Percentiles rank a stretch among this genome's conserved stretches.
Evolutionary conservation across 2,329 filamentous ascomycete genomes (phyloP).

Genomic region (Phaeoacremonium minimum): DNA sequence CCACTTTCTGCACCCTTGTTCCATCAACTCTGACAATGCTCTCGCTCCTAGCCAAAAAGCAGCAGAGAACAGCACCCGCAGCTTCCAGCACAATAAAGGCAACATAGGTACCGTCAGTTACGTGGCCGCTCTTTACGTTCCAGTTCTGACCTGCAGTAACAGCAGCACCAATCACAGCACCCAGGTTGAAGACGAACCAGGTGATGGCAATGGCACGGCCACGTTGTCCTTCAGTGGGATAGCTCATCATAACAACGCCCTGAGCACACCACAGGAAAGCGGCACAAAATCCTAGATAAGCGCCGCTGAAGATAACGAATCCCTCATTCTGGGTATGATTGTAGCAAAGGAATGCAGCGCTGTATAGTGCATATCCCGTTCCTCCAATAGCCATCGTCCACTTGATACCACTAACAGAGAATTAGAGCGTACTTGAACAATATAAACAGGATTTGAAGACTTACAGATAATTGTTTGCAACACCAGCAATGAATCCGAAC

Average conservation of each 20-base stretch:
- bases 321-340: constrained; percentile 60
- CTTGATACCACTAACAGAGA: constrained; percentile 51
- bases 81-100: constrained; percentile 19
- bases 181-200: constrained; percentile 18
- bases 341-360: constrained; percentile 63
- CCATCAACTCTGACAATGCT: constrained; percentile 13
- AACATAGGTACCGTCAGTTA: constrained; percentile 17
- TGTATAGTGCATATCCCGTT: constrained; percentile 68
- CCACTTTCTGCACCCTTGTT: constrained; percentile 9
- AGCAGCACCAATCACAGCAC: constrained; percentile 16
- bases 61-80: constrained; percentile 9
- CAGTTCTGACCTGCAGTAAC: constrained; percentile 17
- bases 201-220: constrained; percentile 14
- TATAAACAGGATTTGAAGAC: neutral
- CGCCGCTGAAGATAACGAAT: constrained; percentile 69
- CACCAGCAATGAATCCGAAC: constrained; percentile 65
- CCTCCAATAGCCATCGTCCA: constrained; percentile 64
- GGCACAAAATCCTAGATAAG: constrained; percentile 64
- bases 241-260: constrained; percentile 11
- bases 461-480: constrained; percentile 62
- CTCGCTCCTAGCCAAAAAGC: constrained; percentile 12
- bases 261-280: constrained; percentile 14
- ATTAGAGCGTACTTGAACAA: neutral
- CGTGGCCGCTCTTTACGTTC: constrained; percentile 7
- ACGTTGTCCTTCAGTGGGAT: constrained; percentile 13